A percentile compares a stretch with the other conserved stretches of the same genome.
Conservation (phyloP, 345 rosid species). For the Toxicodendron radicans region DNA sequence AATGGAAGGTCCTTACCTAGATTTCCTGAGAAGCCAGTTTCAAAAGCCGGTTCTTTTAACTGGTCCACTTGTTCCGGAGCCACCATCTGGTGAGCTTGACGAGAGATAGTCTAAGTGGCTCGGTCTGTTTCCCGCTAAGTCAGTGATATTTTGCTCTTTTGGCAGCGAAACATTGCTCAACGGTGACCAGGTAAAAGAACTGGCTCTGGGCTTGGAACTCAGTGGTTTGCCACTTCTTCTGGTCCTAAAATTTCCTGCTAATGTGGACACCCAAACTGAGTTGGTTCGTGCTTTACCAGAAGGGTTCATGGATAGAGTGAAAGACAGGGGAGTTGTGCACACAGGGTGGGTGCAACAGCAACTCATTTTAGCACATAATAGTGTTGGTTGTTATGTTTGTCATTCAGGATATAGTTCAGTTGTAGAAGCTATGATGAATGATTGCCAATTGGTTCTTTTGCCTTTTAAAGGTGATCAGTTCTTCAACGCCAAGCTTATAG, state of each 20-base stretch:
- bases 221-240: conserved; percentile 37
- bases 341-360: conserved; percentile 39
- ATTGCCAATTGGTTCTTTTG: conserved; percentile 36
- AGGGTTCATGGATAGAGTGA: conserved; percentile 30
- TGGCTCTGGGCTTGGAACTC: conserved; percentile 34
- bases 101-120: conserved; percentile 38
- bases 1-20: conserved; percentile 34
- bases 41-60: conserved; percentile 27
- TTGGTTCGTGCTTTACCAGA: conserved; percentile 23
- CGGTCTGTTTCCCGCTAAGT: conserved; percentile 23
- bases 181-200: conserved; percentile 26
- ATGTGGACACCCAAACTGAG: background rate
- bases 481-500: conserved; percentile 35
- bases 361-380: conserved; percentile 27
- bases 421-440: conserved; percentile 33
- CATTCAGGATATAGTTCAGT: conserved; percentile 39
- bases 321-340: conserved; percentile 28
- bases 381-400: conserved; percentile 30
- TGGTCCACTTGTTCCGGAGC: conserved; percentile 35
- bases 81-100: conserved; percentile 27
- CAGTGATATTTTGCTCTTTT: conserved; percentile 32
- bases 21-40: conserved; percentile 17
- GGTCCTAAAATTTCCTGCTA: conserved; percentile 29
- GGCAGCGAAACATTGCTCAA: conserved; percentile 39
- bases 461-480: conserved; percentile 42